phyloP scores from a whole-genome alignment of 805 yeast genomes.

The Cyberlindnera galapagoensis region DNA sequence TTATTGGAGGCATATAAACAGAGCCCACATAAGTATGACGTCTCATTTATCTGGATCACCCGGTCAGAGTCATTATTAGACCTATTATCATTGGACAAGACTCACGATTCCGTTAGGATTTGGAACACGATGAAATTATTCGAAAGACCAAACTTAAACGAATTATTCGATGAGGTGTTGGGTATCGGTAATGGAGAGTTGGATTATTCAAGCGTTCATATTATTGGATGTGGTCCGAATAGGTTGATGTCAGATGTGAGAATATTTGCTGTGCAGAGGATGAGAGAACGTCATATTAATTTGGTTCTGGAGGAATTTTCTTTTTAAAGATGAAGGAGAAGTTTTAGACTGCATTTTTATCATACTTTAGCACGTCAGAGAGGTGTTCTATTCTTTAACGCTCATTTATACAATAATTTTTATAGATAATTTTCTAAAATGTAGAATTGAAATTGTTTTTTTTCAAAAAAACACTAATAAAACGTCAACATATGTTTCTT shows the following conservation, averaged over 20 bases:
- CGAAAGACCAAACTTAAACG: slow-evolving; percentile 18
- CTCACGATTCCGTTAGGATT: slow-evolving; percentile 3
- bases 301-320: slow-evolving; percentile 20
- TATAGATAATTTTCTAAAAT: no score
- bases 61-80: slow-evolving; percentile 9
- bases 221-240: slow-evolving; percentile 24
- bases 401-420: no score
- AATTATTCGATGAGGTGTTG: slow-evolving; percentile 11
- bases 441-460: no score
- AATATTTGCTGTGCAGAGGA: slow-evolving; percentile 10
- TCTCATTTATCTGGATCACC: slow-evolving; percentile 20
- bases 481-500: no score
- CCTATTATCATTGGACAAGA: slow-evolving; percentile 1
- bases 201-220: slow-evolving; percentile 7
- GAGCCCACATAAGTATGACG: slow-evolving; percentile 4
- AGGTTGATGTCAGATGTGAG: slow-evolving; percentile 19
- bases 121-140: slow-evolving; percentile 16
- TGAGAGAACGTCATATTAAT: slow-evolving; percentile 9
- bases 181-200: no score
- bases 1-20: slow-evolving; percentile 8
- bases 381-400: no score
- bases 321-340: no score
- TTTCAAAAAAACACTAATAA: no score
- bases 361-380: no score
- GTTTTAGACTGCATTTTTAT: no score